phyloP scores from a whole-genome alignment of 2,329 filamentous ascomycete genomes.

The Epichloe hybrida region DNA sequence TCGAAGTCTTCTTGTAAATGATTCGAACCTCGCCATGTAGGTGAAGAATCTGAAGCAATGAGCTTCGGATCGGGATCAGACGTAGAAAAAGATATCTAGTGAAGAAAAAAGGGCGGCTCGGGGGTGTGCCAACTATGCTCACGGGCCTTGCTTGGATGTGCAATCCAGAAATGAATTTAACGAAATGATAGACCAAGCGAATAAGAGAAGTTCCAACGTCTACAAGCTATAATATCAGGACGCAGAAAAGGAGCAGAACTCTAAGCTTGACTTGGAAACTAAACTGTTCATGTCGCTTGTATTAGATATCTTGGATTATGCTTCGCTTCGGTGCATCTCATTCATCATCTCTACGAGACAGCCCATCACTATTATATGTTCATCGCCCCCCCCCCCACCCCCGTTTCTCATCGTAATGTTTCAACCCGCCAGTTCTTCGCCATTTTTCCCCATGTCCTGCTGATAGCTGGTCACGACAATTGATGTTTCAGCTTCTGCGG shows the following conservation, averaged over 20 bases:
- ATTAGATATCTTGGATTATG: not conserved
- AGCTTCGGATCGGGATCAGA: not conserved
- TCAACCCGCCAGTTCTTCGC: not conserved
- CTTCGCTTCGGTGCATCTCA: not conserved
- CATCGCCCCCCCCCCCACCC: not conserved
- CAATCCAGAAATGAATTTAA: conserved; percentile 10
- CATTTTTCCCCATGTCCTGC: not conserved
- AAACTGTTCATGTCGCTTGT: not conserved
- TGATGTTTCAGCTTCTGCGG: not conserved
- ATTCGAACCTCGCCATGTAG: not conserved
- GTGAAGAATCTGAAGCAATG: conserved; percentile 1
- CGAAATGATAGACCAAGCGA: conserved; percentile 13
- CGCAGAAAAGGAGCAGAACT: not conserved
- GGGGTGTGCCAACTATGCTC: not conserved
- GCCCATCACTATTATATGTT: not conserved
- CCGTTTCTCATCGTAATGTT: not conserved
- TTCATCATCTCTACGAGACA: not conserved
- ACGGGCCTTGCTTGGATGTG: not conserved
- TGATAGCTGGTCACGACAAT: not conserved
- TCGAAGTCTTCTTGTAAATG: conserved; percentile 73
- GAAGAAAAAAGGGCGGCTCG: too few relatives aligned
- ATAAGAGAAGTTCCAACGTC: not conserved
- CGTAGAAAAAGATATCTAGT: too few relatives aligned
- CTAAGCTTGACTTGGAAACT: not conserved
- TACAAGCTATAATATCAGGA: not conserved